Conservation (phyloP, 2,329 filamentous ascomycete genomes). For the Aspergillaceae sp. region DNA sequence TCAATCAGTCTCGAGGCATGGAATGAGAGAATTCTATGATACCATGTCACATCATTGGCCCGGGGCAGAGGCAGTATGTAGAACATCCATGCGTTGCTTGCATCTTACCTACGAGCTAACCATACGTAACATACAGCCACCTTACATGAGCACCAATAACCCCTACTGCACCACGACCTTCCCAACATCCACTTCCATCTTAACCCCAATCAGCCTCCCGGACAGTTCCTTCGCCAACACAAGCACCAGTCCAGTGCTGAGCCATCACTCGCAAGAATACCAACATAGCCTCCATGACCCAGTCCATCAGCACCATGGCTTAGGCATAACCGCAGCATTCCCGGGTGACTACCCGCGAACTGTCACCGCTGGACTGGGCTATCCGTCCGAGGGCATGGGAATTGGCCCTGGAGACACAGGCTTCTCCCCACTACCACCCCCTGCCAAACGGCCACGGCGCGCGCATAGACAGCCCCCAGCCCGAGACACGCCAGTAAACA, state of each 20-base stretch:
- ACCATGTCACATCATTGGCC: slow-evolving; percentile 20
- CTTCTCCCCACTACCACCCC: slow-evolving; percentile 16
- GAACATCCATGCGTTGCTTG: neutral
- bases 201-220: slow-evolving; percentile 33
- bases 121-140: slow-evolving; percentile 10
- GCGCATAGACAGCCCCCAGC: slow-evolving; percentile 13
- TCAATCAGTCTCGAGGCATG: slow-evolving; percentile 15
- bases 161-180: slow-evolving; percentile 28
- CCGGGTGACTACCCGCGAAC: slow-evolving; percentile 23
- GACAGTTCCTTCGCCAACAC: slow-evolving; percentile 25
- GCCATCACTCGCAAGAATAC: slow-evolving; percentile 31
- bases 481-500: slow-evolving; percentile 25
- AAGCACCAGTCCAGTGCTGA: slow-evolving; percentile 27
- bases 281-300: slow-evolving; percentile 25
- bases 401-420: slow-evolving; percentile 15
- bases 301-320: slow-evolving; percentile 22
- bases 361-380: slow-evolving; percentile 18
- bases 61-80: slow-evolving; percentile 23
- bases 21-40: slow-evolving; percentile 23
- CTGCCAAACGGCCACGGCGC: slow-evolving; percentile 17
- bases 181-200: slow-evolving; percentile 16
- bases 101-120: slow-evolving; percentile 5
- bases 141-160: slow-evolving; percentile 19
- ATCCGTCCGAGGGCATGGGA: slow-evolving; percentile 12
- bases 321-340: slow-evolving; percentile 31